Evolutionary conservation across 2,329 filamentous ascomycete species (phyloP).

Genomic region (Trichoderma harzianum): DNA sequence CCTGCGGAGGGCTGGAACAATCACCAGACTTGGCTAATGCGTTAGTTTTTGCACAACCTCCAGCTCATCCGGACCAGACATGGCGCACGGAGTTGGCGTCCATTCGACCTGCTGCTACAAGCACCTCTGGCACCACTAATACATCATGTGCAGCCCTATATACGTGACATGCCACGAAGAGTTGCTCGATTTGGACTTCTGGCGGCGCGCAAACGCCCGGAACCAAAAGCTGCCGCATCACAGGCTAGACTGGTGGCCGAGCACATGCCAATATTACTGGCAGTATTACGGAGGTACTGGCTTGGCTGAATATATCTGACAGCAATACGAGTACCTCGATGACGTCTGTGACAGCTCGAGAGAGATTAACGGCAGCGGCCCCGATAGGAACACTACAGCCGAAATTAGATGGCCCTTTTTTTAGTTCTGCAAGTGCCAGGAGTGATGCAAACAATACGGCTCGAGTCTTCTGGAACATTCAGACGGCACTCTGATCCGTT

Average conservation of each 20-base stretch:
- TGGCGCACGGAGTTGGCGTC: background rate
- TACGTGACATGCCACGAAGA: background rate
- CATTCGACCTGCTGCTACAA: background rate
- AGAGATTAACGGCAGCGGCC: background rate
- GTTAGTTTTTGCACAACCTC: background rate
- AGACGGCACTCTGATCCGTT: background rate
- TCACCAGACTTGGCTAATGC: constrained; percentile 4
- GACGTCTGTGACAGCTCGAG: constrained; percentile 10
- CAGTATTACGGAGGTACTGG: background rate
- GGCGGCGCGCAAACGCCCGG: background rate
- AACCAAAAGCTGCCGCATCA: background rate
- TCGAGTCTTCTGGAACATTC: background rate
- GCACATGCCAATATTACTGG: background rate
- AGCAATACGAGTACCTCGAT: background rate
- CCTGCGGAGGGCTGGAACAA: constrained; percentile 8
- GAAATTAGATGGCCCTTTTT: constrained; percentile 8
- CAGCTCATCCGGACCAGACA: background rate
- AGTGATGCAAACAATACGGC: background rate
- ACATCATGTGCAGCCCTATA: background rate
- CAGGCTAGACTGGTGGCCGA: background rate
- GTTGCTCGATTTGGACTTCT: background rate
- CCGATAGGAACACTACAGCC: background rate
- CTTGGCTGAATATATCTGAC: background rate
- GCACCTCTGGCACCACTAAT: background rate
- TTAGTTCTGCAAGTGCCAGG: background rate